Evolutionary conservation across 2,329 filamentous ascomycete genomes (phyloP), one percentile per base, ranked within the genome.

Genomic region (Fusarium gaditjirri): DNA sequence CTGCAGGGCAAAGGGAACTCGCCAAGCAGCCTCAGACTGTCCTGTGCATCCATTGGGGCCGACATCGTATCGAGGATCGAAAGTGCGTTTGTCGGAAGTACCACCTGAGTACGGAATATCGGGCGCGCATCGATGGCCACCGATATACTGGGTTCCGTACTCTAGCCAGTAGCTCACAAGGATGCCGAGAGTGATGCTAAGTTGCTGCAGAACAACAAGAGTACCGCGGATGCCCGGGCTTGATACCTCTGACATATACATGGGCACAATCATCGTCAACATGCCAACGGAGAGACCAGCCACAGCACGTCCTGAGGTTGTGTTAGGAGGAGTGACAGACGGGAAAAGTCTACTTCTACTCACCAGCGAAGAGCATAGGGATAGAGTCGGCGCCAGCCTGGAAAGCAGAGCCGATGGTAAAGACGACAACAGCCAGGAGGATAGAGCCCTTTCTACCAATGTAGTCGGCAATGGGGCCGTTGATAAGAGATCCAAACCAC

Each of bases 181-280:
- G 27, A 80, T 79, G 25, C 78, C 78, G 27, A 77, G 63, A 6
- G 78, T 75, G 49, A 80, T 76, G 39, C 73, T 75, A 5, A 85
- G 72, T 49, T 81, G 78, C 52, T 85, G 83, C 5, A 83, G 77
- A 1, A 84, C 83, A 0, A 86, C 82, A 6, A 87, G 78, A 0
- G 82, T 82, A 7, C 85, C 85, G 6, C 85, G 83, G 7, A 86
- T 81, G 29, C 85, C 83, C 2, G 85, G 83, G 2, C 85, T 84
- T 1, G 85, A 83, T 8, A 86, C 82, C 71, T 86, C 85, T 33
- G 83, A 82, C 73, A 84, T 88, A 70, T 82, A 82, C 12, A 83
- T 80, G 11, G 81, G 85, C 47, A 83, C 77, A 31, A 80, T 74
- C 79, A 79, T 81, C 17, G 78, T 78, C 36, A 78, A 58, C 68